These are phyloP conservation scores for Hansenula sp. DNA, from an alignment of 1,139 yeast species.

Conservation along the genomic window DNA sequence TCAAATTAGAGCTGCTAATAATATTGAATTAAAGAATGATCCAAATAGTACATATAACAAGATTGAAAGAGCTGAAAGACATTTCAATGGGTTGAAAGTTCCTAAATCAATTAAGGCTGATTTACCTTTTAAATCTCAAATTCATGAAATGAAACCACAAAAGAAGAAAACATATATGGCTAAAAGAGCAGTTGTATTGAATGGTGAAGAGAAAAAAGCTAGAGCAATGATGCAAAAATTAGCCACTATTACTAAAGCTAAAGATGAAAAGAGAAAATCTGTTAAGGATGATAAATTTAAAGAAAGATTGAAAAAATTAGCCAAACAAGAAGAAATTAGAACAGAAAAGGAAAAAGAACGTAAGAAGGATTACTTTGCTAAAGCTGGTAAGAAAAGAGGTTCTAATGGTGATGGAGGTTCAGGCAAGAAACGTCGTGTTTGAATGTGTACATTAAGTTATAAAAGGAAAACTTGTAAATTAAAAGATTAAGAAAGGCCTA, in stretches of 20 bases:
- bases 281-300: conserved; percentile 77
- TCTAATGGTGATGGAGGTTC: conserved; percentile 35
- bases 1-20: conserved; percentile 76
- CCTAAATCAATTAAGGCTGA: conserved; percentile 74
- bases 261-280: conserved; percentile 70
- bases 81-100: conserved; percentile 81
- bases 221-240: conserved; percentile 86
- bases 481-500: neutral
- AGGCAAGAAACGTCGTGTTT: conserved; percentile 25
- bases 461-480: neutral
- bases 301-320: conserved; percentile 69
- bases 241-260: conserved; percentile 77
- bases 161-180: conserved; percentile 78
- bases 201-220: conserved; percentile 92
- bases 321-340: conserved; percentile 67
- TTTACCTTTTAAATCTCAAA: conserved; percentile 89
- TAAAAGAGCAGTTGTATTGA: conserved; percentile 90
- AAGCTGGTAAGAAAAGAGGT: conserved; percentile 66
- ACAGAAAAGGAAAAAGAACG: conserved; percentile 76
- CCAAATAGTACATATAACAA: conserved; percentile 70
- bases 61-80: conserved; percentile 82
- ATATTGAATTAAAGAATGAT: conserved; percentile 60
- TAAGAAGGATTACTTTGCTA: conserved; percentile 81
- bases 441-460: neutral
- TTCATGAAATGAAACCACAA: conserved; percentile 83